These are phyloP conservation scores for Vanrija sp. DNA, from an alignment of 1,284 basidiomycete genomes.

Conservation along the genomic window DNA sequence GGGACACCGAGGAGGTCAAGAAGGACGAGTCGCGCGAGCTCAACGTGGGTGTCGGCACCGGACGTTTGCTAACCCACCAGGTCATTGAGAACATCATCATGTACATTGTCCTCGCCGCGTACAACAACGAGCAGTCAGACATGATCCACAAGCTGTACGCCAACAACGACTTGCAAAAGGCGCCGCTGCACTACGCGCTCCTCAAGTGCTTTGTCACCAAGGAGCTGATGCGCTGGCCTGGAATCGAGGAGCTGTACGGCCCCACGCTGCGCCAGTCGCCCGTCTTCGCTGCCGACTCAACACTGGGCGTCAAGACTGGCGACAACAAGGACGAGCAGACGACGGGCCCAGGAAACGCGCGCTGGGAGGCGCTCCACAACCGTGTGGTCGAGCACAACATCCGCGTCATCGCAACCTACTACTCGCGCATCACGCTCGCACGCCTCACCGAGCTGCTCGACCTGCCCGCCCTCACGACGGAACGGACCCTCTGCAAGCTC, in stretches of 20 bases:
- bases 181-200: conserved; percentile 84
- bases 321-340: conserved; percentile 31
- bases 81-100: conserved; percentile 90
- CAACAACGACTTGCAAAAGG: conserved; percentile 70
- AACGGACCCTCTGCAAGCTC: conserved; percentile 79
- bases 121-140: conserved; percentile 96
- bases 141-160: conserved; percentile 84
- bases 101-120: conserved; percentile 87
- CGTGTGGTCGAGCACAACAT: conserved; percentile 98
- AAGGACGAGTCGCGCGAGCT: conserved; percentile 70
- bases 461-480: conserved; percentile 73
- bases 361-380: conserved; percentile 94
- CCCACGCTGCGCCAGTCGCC: conserved; percentile 72
- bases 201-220: conserved; percentile 94
- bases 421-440: conserved; percentile 82
- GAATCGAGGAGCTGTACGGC: conserved; percentile 88
- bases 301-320: conserved; percentile 41
- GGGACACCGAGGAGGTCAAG: conserved; percentile 90
- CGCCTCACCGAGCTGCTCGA: conserved; percentile 86
- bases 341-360: conserved; percentile 57
- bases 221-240: conserved; percentile 97
- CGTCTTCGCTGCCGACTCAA: conserved; percentile 62
- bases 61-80: conserved; percentile 50
- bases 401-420: conserved; percentile 89
- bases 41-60: conserved; percentile 58